These are phyloP conservation scores for Xylaria polymorpha DNA, from an alignment of 2,329 filamentous ascomycete genomes.

Conservation along the genomic window DNA sequence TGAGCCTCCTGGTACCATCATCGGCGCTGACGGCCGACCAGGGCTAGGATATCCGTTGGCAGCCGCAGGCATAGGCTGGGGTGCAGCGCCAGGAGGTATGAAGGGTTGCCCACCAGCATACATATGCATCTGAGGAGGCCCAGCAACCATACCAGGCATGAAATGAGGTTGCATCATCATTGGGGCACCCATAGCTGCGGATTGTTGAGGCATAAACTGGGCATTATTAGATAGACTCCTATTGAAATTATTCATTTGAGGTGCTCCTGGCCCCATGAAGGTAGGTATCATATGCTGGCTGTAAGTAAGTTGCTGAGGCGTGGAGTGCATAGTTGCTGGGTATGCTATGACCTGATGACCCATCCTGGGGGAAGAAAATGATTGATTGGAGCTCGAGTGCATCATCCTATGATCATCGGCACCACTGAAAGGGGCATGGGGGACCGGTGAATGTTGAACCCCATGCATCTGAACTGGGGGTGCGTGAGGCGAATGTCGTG, in stretches of 20 bases:
- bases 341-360: constrained; percentile 78
- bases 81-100: constrained; percentile 69
- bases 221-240: constrained; percentile 77
- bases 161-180: constrained; percentile 89
- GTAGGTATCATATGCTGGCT: constrained; percentile 77
- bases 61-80: constrained; percentile 68
- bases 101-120: constrained; percentile 77
- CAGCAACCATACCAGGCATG: constrained; percentile 77
- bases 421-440: constrained; percentile 74
- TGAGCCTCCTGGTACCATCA: constrained; percentile 96
- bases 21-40: constrained; percentile 78
- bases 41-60: constrained; percentile 89
- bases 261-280: constrained; percentile 75
- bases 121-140: constrained; percentile 81
- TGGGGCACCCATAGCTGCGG: constrained; percentile 75
- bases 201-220: constrained; percentile 78
- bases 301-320: constrained; percentile 73
- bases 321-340: constrained; percentile 73
- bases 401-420: constrained; percentile 91
- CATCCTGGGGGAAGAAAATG: constrained; percentile 86
- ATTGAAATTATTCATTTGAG: constrained; percentile 75
- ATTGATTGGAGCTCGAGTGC: constrained; percentile 83
- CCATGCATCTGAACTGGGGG: constrained; percentile 81
- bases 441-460: constrained; percentile 75
- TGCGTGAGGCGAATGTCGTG: constrained; percentile 78